Evolutionary conservation across 768 basidiomycete species (phyloP).

Genomic region (Serendipita vermifera): DNA sequence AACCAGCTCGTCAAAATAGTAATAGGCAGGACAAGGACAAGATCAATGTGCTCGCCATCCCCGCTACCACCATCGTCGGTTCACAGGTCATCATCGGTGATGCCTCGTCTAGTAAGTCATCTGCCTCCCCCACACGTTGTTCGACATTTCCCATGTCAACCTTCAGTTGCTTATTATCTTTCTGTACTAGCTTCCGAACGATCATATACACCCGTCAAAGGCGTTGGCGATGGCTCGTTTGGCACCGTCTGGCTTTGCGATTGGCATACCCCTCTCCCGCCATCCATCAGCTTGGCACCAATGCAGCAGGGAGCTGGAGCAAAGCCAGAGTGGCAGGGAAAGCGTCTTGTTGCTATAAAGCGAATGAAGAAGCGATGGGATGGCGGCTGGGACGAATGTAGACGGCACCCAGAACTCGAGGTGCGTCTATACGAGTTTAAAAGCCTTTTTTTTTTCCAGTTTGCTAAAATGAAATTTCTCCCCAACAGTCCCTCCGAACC

Average conservation of each 20-base stretch:
- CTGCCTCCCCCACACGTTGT: constrained; percentile 9
- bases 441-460: constrained; percentile 9
- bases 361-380: constrained; percentile 98
- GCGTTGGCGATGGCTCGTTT: constrained; percentile 95
- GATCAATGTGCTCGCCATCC: constrained; percentile 56
- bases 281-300: constrained; percentile 78
- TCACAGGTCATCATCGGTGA: constrained; percentile 61
- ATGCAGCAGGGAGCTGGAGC: constrained; percentile 94
- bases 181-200: constrained; percentile 55
- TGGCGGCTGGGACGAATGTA: constrained; percentile 97
- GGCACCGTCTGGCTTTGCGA: constrained; percentile 98
- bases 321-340: constrained; percentile 86
- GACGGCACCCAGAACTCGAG: constrained; percentile 88
- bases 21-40: constrained; percentile 40
- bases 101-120: constrained; percentile 51
- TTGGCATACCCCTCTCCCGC: constrained; percentile 92
- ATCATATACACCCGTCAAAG: constrained; percentile 89
- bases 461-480: constrained; percentile 12
- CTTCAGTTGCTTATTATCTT: constrained; percentile 10
- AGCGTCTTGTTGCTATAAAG: constrained; percentile 92
- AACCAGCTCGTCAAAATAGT: constrained; percentile 18
- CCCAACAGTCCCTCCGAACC: constrained; percentile 69
- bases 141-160: constrained; percentile 13
- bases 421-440: constrained; percentile 32
- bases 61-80: constrained; percentile 59